Percentiles rank a stretch among this genome's conserved stretches.
These are phyloP conservation scores for Carex scoparia DNA, from an alignment of 176 grass and related monocot species.

Conservation along the genomic window DNA sequence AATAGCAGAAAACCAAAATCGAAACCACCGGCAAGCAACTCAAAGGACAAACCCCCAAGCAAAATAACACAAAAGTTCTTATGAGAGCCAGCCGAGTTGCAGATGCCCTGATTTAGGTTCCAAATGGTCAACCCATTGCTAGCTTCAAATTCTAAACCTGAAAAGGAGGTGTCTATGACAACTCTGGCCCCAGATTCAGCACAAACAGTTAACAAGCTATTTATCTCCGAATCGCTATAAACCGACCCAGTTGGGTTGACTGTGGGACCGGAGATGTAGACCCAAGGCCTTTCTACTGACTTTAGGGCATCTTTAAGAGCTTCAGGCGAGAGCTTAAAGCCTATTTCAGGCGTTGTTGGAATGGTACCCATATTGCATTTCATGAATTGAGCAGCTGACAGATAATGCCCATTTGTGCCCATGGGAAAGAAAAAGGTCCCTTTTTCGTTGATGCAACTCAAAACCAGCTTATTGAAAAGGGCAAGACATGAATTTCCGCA, in stretches of 20 bases:
- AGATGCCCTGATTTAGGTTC: constrained; percentile 57
- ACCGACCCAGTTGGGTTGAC: constrained; percentile 80
- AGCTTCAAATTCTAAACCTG: constrained; percentile 75
- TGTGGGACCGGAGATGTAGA: constrained; percentile 87
- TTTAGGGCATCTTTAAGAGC: constrained; percentile 47
- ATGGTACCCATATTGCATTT: constrained; percentile 50
- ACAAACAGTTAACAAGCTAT: constrained; percentile 60
- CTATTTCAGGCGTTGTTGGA: constrained; percentile 38
- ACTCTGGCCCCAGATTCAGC: constrained; percentile 76
- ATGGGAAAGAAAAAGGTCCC: constrained; percentile 84
- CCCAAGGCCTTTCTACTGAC: constrained; percentile 63
- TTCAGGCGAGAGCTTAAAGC: constrained; percentile 62
- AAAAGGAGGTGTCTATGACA: constrained; percentile 83
- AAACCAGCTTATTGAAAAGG: constrained; percentile 92
- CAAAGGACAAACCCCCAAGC: constrained; percentile 74
- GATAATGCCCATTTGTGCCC: constrained; percentile 64
- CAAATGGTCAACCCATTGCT: constrained; percentile 39
- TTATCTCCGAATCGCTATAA: constrained; percentile 66
- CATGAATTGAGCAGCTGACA: constrained; percentile 86
- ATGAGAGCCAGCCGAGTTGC: constrained; percentile 27
- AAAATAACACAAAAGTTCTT: constrained; percentile 50
- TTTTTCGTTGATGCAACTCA: constrained; percentile 79
- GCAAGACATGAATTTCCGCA: constrained; percentile 68
- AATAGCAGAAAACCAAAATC: constrained; percentile 83
- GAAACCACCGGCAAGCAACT: constrained; percentile 61